Evolutionary conservation across 768 basidiomycete species (phyloP).

Genomic region (Lyophyllum semitale): DNA sequence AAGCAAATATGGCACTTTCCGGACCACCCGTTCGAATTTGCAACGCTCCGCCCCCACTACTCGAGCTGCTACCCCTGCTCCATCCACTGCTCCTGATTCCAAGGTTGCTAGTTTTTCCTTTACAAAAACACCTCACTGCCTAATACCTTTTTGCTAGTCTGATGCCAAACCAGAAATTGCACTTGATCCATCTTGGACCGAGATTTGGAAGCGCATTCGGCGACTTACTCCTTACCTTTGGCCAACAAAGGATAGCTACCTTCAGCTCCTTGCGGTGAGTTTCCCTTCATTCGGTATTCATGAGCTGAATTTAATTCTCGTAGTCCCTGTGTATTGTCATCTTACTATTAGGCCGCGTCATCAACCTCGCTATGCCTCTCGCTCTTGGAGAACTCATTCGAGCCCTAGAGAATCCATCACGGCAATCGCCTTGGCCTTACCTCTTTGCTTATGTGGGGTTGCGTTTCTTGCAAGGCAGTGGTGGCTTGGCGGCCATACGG

Average conservation of each 20-base stretch:
- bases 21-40: constrained; percentile 45
- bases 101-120: constrained; percentile 33
- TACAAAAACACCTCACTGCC: not conserved
- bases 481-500: constrained; percentile 71
- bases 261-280: constrained; percentile 73
- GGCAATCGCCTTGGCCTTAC: constrained; percentile 64
- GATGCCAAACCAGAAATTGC: constrained; percentile 52
- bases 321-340: constrained; percentile 71
- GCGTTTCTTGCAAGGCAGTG: constrained; percentile 74
- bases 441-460: constrained; percentile 69
- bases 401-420: constrained; percentile 49
- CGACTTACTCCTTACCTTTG: constrained; percentile 81
- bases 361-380: constrained; percentile 73
- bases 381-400: constrained; percentile 67
- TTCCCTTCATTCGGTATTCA: constrained; percentile 4
- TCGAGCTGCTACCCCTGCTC: constrained; percentile 50
- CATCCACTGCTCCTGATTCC: constrained; percentile 36
- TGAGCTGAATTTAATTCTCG: constrained; percentile 1
- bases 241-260: constrained; percentile 65
- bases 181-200: constrained; percentile 70
- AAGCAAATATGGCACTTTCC: constrained; percentile 80
- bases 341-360: constrained; percentile 71
- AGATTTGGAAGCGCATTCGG: constrained; percentile 64
- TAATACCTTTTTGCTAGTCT: constrained; percentile 25
- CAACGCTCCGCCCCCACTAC: constrained; percentile 58